Evolutionary conservation across 1,284 basidiomycete species (phyloP).

Genomic region (Ustilago xerochloae): DNA sequence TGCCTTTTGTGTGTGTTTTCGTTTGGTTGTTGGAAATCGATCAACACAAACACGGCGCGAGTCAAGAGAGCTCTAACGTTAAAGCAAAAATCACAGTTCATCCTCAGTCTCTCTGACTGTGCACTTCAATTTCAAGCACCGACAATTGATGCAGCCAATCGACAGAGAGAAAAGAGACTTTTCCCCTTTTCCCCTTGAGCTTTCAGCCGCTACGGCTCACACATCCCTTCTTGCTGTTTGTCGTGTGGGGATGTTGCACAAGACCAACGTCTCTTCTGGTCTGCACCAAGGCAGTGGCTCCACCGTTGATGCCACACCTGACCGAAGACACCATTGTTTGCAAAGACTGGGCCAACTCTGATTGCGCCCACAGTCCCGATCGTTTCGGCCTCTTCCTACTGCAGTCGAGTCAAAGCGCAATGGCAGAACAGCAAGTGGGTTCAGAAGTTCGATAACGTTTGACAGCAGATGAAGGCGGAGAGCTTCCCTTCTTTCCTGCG

Average conservation of each 20-base stretch:
- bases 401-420: not conserved
- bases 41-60: not conserved
- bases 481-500: not conserved
- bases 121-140: not conserved
- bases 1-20: not conserved
- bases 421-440: not conserved
- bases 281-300: not conserved
- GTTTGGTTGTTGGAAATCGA: not conserved
- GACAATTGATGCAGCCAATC: constrained; percentile 1
- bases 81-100: not conserved
- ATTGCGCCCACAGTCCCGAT: too few species aligned
- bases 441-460: not conserved
- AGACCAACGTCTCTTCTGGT: not conserved
- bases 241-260: not conserved
- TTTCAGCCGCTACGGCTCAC: constrained; percentile 9
- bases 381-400: not conserved
- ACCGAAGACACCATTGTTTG: too few species aligned
- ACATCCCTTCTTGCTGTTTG: not conserved
- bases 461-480: not conserved
- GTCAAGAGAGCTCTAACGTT: too few species aligned
- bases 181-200: constrained; percentile 22
- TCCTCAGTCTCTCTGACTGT: not conserved
- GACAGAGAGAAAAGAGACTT: too few species aligned
- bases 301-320: too few species aligned
- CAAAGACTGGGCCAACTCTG: too few species aligned